Base-by-base conservation (phyloP, 2,329 filamentous ascomycete species). In the Berkeleyomyces basicola region DNA sequence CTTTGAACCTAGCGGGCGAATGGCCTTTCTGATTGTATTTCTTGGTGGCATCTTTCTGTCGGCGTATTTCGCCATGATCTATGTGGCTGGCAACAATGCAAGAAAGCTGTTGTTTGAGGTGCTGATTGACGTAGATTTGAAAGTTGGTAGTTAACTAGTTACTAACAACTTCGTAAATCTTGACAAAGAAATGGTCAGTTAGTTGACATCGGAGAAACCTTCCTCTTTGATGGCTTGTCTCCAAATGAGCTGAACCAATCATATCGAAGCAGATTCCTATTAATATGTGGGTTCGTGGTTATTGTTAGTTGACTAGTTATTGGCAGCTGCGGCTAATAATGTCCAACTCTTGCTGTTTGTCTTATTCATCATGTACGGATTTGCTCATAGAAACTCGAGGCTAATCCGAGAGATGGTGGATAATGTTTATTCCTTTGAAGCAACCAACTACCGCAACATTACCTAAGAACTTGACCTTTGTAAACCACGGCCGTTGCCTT, bases 401-500 rank as follows among this genome's bases (percentile, higher is more conserved):
- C 23, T 23, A 23, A 23, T 23, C 23, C 2, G 23, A 23, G 23
- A 23, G 23, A 23, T 23, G 23, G 23, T 23, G 23, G 23, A 46
- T 46, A 46, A n/a, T 43, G 42, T 43, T 11, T 43, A 43, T 43
- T 11, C 10, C 9, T 43, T 9, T 10, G 42, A 10, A 11, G n/a
- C n/a, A 43, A 9, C 9, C 42, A 43, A 3, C n/a, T 43, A 9
- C 9, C 9, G 10, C 42, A 11, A 43, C 37, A 4, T 57, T 58
- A 61, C 16, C 58, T 51, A 2, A 64, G 37, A 44, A 62, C 53
- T 10, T 62, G 7, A 2, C 59, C 57, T 16, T 59, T 53, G 31
- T 62, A 62, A 3, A 64, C 63, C 33, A 64, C 55, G 3, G 61
- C 55, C n/a, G 61, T 57, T 4, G 33, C 37, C 7, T 37, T 58